A percentile compares a stretch with the other conserved stretches of the same genome.
phyloP scores from a whole-genome alignment of 371 early-diverging fungal genomes.

The Syncephalastrum monosporum region DNA sequence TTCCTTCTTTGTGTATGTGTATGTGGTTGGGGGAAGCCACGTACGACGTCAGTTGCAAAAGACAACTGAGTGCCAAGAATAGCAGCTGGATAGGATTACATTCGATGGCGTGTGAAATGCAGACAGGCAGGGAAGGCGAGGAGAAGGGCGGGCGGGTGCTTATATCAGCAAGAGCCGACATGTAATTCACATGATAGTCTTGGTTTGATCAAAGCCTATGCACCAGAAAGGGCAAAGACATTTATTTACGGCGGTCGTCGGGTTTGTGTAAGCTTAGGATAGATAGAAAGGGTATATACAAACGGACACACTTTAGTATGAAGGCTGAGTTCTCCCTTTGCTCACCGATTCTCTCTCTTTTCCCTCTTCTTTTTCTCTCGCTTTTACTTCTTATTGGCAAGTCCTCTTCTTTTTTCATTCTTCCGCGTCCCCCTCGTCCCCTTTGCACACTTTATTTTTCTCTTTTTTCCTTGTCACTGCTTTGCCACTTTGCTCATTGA shows the following conservation, averaged over 20 bases:
- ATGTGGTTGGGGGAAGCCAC: neutral
- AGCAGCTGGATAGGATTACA: neutral
- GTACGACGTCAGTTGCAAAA: neutral
- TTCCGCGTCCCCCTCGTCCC: neutral
- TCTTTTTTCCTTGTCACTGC: neutral
- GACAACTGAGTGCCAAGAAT: neutral
- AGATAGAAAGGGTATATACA: no score
- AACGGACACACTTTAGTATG: neutral
- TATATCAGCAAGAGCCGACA: no score
- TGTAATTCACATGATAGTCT: no score
- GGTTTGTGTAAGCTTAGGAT: neutral
- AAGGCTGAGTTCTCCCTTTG: slow-evolving; percentile 8
- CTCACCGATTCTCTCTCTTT: slow-evolving; percentile 1
- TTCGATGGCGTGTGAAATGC: no score
- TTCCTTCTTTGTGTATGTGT: no score
- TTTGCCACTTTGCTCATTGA: neutral
- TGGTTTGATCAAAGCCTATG: slow-evolving; percentile 2
- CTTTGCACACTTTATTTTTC: neutral
- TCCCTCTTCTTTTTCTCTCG: slow-evolving; percentile 4
- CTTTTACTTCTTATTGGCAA: slow-evolving; percentile 4
- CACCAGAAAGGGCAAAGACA: slow-evolving; percentile 6
- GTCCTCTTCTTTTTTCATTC: slow-evolving; percentile 6
- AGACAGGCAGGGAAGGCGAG: neutral
- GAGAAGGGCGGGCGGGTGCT: no score
- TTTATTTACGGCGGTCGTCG: neutral